Percentiles rank a stretch among this genome's conserved stretches.
Evolutionary conservation across 371 early-diverging fungal species (phyloP).

Genomic region (Mucor ambiguus): DNA sequence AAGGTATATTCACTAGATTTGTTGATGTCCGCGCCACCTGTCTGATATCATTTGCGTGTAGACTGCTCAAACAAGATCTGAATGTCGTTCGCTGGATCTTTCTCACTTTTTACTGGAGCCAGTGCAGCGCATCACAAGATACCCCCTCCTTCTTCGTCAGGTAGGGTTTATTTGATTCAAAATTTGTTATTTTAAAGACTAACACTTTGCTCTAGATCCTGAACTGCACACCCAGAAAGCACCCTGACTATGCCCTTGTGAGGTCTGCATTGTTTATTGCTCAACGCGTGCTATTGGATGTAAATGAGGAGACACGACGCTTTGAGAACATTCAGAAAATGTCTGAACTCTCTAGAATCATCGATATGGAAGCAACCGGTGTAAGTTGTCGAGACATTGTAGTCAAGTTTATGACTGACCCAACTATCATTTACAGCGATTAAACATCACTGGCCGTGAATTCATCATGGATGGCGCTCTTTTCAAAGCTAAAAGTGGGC

Average conservation of each 20-base stretch:
- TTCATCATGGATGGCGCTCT: slow-evolving; percentile 84
- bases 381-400: slow-evolving; percentile 30
- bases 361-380: slow-evolving; percentile 70
- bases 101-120: slow-evolving; percentile 89
- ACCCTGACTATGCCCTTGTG: slow-evolving; percentile 78
- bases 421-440: slow-evolving; percentile 28
- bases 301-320: slow-evolving; percentile 79
- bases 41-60: slow-evolving; percentile 14
- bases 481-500: slow-evolving; percentile 82
- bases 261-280: slow-evolving; percentile 70
- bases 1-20: slow-evolving; percentile 45
- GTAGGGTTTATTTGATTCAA: slow-evolving; percentile 25
- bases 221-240: slow-evolving; percentile 79
- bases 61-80: slow-evolving; percentile 64
- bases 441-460: slow-evolving; percentile 68
- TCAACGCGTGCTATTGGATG: slow-evolving; percentile 69
- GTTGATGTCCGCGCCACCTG: background rate
- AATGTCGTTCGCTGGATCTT: slow-evolving; percentile 82
- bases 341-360: slow-evolving; percentile 63
- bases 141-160: slow-evolving; percentile 87
- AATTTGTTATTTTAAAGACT: background rate
- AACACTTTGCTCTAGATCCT: slow-evolving; percentile 55
- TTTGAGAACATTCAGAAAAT: slow-evolving; percentile 76
- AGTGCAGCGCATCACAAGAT: slow-evolving; percentile 93
- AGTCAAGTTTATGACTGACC: background rate